Percentiles rank a stretch among this genome's conserved stretches.
Evolutionary conservation across 208 protist species (phyloP).

Genomic region (Spironucleus salmonicida): DNA sequence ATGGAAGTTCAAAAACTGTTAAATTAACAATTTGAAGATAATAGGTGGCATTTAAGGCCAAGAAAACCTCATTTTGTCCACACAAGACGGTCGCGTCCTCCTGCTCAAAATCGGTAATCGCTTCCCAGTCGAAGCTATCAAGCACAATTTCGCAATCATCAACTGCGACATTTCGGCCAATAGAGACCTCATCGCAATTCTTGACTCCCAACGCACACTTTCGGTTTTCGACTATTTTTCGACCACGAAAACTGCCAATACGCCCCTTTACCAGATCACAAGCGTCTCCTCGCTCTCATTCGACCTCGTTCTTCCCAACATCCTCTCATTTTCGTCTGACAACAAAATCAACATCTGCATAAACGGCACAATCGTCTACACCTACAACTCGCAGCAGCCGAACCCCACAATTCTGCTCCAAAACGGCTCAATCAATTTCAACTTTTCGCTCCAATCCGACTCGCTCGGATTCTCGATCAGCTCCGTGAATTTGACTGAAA

Average conservation of each 20-base stretch:
- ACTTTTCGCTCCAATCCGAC: not conserved
- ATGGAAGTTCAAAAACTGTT: not conserved
- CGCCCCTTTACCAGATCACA: not conserved
- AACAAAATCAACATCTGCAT: not conserved
- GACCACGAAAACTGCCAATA: not conserved
- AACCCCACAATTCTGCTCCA: not conserved
- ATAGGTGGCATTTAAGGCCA: slow-evolving; percentile 2
- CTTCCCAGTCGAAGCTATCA: not conserved
- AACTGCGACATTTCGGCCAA: not conserved
- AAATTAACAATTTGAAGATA: not conserved
- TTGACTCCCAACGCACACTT: not conserved
- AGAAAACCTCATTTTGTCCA: not conserved
- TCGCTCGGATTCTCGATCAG: not conserved
- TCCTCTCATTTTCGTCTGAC: not conserved
- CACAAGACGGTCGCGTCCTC: not conserved
- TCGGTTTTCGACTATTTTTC: not conserved
- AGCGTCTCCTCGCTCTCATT: not conserved
- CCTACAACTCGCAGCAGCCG: not conserved
- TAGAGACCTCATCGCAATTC: not conserved
- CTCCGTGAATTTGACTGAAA: not conserved
- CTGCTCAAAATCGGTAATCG: not conserved
- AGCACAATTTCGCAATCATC: not conserved
- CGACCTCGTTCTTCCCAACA: slow-evolving; percentile 1
- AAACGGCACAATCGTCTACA: not conserved
- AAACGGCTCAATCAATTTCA: not conserved